Evolutionary conservation across 2,329 filamentous ascomycete species (phyloP), one percentile per base, ranked within the genome.

Genomic region (Gaeumannomyces sp.): DNA sequence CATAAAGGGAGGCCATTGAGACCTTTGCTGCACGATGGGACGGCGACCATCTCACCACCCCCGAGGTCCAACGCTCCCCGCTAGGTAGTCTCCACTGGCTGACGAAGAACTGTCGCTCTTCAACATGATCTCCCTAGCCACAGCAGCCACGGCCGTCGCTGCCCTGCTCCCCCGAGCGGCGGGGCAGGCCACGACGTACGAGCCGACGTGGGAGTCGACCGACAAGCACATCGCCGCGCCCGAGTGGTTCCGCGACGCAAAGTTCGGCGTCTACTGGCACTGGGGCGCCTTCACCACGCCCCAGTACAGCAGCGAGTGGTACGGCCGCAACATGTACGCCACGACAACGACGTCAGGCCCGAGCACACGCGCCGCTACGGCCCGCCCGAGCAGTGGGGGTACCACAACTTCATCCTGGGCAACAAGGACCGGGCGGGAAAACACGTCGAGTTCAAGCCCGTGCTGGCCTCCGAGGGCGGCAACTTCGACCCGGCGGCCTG

Each of bases 221-320:
- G 72, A 80, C 4, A 72, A 73, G 1, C 72, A 71, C 19, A 77
- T 80, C 60, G 74, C 76, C 69, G 77, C 78, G 25, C 83, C 83
- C 0, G 74, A 77, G 10, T 86, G 84, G 84, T 87, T 79, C 68
- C 76, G 82, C 63, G 76, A 79, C 59, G 81, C 76, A 28, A 87
- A 87, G 65, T 87, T 77, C 66, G 84, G 85, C 0, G 86, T 87
- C 45, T 86, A 87, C 69, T 83, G 86, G 59, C 84, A 86, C 66
- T 86, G 84, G 82, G 84, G 84, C 0, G 74, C 79, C 0, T 87
- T 85, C 68, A 73, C 81, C 0, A 83, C 85, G 0, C 81, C 84
- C 0, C 83, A 79, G 5, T 87, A 83, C 82, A 84, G 84, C 3
- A 78, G 78, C 67, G 78, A 80, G 67, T 80, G 77, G 77, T 79